Conservation (phyloP, 345 rosid species). For the Leavenworthia alabamica region DNA sequence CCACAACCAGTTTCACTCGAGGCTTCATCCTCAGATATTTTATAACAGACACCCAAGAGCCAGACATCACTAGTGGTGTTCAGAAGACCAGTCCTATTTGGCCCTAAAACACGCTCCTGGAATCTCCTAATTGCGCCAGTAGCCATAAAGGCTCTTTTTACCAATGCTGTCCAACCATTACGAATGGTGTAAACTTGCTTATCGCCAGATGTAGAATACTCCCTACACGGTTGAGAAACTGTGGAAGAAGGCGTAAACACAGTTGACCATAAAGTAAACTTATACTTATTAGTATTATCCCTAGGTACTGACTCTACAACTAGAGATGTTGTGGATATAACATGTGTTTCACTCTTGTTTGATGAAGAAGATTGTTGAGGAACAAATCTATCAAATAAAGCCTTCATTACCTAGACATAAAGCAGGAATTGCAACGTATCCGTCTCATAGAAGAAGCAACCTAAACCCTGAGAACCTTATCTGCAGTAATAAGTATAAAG, state of each 20-base stretch:
- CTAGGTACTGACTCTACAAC: conserved; percentile 45
- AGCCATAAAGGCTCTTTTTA: conserved; percentile 53
- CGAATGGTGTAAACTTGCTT: conserved; percentile 32
- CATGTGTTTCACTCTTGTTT: conserved; percentile 30
- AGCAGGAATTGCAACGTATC: conserved; percentile 18
- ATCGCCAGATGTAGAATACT: conserved; percentile 41
- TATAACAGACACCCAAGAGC: conserved; percentile 76
- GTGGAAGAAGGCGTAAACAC: conserved; percentile 64
- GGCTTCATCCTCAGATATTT: conserved; percentile 46
- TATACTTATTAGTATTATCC: conserved; percentile 42
- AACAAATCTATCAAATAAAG: conserved; percentile 47
- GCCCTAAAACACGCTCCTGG: conserved; percentile 80
- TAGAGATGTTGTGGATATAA: conserved; percentile 39
- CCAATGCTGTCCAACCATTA: conserved; percentile 66
- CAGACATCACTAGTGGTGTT: conserved; percentile 64
- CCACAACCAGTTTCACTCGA: conserved; percentile 32
- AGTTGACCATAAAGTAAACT: conserved; percentile 50
- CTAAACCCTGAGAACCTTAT: conserved; percentile 9
- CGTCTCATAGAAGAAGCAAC: conserved; percentile 26
- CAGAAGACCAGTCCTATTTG: conserved; percentile 54
- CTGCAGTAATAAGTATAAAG: conserved; percentile 9
- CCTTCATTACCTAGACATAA: conserved; percentile 66
- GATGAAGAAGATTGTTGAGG: conserved; percentile 40
- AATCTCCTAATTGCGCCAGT: conserved; percentile 80
- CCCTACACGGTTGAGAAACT: conserved; percentile 44